These are phyloP conservation scores for Hypoxylon sp. DNA, from an alignment of 2,329 filamentous ascomycete species.

Conservation along the genomic window DNA sequence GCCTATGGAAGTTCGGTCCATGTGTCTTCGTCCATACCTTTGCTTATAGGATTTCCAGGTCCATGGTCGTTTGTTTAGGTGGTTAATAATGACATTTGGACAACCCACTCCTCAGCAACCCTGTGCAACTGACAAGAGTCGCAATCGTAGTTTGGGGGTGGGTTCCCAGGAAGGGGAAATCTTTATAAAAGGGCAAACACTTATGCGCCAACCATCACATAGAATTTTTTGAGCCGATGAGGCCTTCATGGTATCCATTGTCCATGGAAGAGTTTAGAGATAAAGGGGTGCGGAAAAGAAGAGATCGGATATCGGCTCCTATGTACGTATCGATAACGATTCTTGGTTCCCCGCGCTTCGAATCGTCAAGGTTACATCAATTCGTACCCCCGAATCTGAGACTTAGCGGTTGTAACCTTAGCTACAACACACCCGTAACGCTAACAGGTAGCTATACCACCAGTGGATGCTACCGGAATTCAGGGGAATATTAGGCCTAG, in stretches of 20 bases:
- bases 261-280: background rate
- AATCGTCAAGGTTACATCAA: background rate
- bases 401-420: conserved; percentile 22
- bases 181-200: background rate
- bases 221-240: background rate
- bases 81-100: background rate
- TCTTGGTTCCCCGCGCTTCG: conserved; percentile 2
- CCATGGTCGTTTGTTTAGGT: background rate
- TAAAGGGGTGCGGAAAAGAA: background rate
- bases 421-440: too few relatives aligned
- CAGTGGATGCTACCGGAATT: background rate
- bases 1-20: background rate
- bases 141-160: background rate
- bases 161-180: background rate
- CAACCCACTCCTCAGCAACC: background rate
- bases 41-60: background rate
- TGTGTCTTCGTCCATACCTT: background rate
- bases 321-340: conserved; percentile 4
- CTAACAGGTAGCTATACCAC: background rate
- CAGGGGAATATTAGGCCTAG: background rate
- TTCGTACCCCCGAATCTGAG: background rate
- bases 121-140: background rate
- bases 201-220: background rate
- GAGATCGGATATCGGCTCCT: background rate
- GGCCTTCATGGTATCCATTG: background rate